Evolutionary conservation across 2,329 filamentous ascomycete genomes (phyloP), one percentile per base, ranked within the genome.

Genomic region (Myrmaecium sp.): DNA sequence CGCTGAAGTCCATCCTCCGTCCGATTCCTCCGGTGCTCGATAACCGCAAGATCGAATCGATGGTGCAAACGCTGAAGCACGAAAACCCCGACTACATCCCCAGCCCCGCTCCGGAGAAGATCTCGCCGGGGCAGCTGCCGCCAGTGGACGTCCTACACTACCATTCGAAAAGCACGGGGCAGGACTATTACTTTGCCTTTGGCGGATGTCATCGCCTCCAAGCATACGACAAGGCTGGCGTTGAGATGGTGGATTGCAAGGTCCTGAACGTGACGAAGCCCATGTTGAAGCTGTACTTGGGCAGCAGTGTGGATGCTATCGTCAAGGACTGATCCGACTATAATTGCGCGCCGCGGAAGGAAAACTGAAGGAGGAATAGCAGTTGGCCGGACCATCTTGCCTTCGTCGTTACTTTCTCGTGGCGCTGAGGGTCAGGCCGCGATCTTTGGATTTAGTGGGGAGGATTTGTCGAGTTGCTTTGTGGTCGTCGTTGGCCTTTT

Each of bases 91-190:
- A 21, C 28, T 31, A 31, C 31, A 15, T 30, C 9, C 28, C 28
- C 6, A 13, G 13, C 25, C 31, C 31, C 15, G 28, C 28, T 3
- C 28, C 31, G 4, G 31, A 33, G 14, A 20, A 19, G 6, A 30
- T 30, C 25, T 28, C 30, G 28, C 24, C 31, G 2, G 29, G 29
- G 11, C 14, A 17, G 14, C 28, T 33, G 28, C 31, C 31, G 28
- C 28, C 31, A 25, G 28, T 33, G 24, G 31, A 33, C 25, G 31
- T 33, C 10, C 28, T 33, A 28, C 31, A 33, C 20, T 33, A 33
- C 25, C 31, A 25, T 17, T 25, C 21, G 20, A 25, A 23, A 11
- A 12, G 20, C 1, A 23, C 27, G 17, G 25, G 17, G 12, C 20
- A 19, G 14, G 23, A 27, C 12, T 33, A 30, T 18, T 27, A 33